Percentiles rank a stretch among this genome's conserved stretches.
Conservation (phyloP, 1,284 basidiomycete genomes). For the Inonotus hispidus region DNA sequence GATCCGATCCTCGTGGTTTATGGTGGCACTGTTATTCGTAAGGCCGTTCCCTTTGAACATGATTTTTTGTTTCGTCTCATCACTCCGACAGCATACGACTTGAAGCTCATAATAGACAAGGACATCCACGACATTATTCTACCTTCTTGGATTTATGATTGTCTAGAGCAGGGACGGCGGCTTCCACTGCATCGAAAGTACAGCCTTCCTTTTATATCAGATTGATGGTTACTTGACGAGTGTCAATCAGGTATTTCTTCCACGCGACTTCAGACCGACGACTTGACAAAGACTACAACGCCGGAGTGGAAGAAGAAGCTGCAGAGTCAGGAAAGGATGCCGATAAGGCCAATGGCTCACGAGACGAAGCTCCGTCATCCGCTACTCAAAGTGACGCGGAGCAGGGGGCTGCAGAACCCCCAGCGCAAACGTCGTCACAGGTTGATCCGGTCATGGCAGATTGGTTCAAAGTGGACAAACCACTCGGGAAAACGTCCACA, state of each 20-base stretch:
- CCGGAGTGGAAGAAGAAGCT: conserved; percentile 22
- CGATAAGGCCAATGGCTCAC: neutral
- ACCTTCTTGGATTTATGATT: conserved; percentile 79
- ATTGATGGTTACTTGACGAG: neutral
- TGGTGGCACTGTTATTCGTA: conserved; percentile 58
- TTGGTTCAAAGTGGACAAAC: conserved; percentile 54
- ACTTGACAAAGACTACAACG: conserved; percentile 26
- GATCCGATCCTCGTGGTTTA: conserved; percentile 55
- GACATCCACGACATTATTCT: conserved; percentile 64
- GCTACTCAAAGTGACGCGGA: conserved; percentile 19
- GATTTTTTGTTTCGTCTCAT: neutral
- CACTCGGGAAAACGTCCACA: neutral
- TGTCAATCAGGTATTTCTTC: conserved; percentile 61
- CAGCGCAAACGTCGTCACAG: conserved; percentile 17
- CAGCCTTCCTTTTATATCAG: conserved; percentile 4
- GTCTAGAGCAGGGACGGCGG: conserved; percentile 50
- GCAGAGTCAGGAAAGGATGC: conserved; percentile 21
- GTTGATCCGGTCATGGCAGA: conserved; percentile 38
- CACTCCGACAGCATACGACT: conserved; percentile 49
- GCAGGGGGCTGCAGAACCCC: neutral
- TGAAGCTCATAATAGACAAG: conserved; percentile 61
- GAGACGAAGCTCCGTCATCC: neutral
- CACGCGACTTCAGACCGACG: conserved; percentile 45
- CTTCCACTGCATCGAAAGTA: conserved; percentile 70
- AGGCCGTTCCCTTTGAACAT: neutral